Conservation (phyloP, 345 rosid species). For the thale cress (Arabidopsis thaliana) region TAIR10.1 NC_003071.7:14039001-14039500, state of each 20-base stretch:
- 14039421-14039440: not conserved
- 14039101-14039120: slow-evolving; percentile 96
- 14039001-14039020: slow-evolving; percentile 89
- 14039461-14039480: not conserved
- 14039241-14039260: slow-evolving; percentile 82
- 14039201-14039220: slow-evolving; percentile 75
- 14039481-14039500: slow-evolving; percentile 54
- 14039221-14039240: slow-evolving; percentile 85
- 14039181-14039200: slow-evolving; percentile 75
- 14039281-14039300: slow-evolving; percentile 78
- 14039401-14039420: not conserved
- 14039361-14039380: slow-evolving; percentile 56
- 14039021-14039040: slow-evolving; percentile 76
- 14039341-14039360: slow-evolving; percentile 77
- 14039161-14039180: slow-evolving; percentile 83
- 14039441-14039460: not conserved
- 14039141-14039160: slow-evolving; percentile 88
- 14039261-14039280: slow-evolving; percentile 97
- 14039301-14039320: slow-evolving; percentile 92
- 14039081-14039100: slow-evolving; percentile 90
- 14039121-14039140: slow-evolving; percentile 83
- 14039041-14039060: slow-evolving; percentile 88
- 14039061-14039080: slow-evolving; percentile 76
- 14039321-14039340: slow-evolving; percentile 72
- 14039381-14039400: slow-evolving; percentile 53